Evolutionary conservation across 148 eudicot genomes (phyloP).

Genomic region (Camellia lanceoleosa): DNA sequence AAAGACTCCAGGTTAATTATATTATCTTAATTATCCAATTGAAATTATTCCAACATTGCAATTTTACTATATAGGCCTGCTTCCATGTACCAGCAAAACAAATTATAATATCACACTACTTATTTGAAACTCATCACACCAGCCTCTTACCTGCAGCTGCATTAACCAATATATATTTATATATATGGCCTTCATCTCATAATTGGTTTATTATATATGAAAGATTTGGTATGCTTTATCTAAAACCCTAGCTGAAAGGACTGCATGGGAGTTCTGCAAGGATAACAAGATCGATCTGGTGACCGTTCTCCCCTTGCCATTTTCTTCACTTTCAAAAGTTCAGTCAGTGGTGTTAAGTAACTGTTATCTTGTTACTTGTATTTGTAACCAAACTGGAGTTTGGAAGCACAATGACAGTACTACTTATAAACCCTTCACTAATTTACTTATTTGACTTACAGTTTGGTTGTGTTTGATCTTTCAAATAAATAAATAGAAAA

Average conservation of each 20-base stretch:
- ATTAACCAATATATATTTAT: no score
- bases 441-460: no score
- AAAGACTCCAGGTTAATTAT: conserved; percentile 44
- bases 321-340: no score
- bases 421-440: no score
- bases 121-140: no score
- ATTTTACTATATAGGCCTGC: background rate
- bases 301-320: conserved; percentile 52
- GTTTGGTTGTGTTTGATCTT: no score
- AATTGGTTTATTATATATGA: background rate
- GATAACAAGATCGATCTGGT: conserved; percentile 71
- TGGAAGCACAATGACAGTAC: no score
- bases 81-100: background rate
- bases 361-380: no score
- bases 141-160: no score
- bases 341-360: no score
- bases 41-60: background rate
- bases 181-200: background rate
- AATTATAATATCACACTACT: background rate
- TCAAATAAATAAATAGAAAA: conserved; percentile 42
- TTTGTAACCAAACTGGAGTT: no score
- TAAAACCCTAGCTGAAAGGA: conserved; percentile 76
- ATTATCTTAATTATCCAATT: background rate
- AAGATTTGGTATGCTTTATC: conserved; percentile 87
- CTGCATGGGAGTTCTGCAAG: conserved; percentile 91